Base-by-base conservation (phyloP, 306 rosid species). In the Cucumis hystrix region DNA sequence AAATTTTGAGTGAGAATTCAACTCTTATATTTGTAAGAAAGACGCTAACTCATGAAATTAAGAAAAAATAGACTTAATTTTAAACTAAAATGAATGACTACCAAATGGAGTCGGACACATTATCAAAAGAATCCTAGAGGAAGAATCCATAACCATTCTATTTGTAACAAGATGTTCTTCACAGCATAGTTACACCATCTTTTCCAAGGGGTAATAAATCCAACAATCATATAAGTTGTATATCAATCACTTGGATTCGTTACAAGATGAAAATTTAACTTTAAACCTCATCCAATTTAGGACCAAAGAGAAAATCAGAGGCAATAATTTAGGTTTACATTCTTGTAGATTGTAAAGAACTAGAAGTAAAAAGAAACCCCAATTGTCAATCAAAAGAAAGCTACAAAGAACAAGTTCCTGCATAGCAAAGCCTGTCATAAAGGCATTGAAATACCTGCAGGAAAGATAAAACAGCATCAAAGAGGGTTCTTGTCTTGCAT, bases 371-470 rank as follows among this genome's bases (percentile, higher is more conserved):
- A 30, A 54, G 8, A 72, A 80, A 67, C 67, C 83, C 55, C 14
- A 68, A 72, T 67, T 81, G 79, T 84, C 83, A 72, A 49, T 78
- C 67, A 83, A 56, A 77, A 79, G 82, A 83, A 49, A 66, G 55
- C 82, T 81, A 59, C 45, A 52, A n/a, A 28, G 59, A 80, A 63
- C 80, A 69, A 66, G 64, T 67, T 69, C 64, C 66, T n/a, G 76
- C 60, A 56, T 23, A 52, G 43, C 39, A 59, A 37, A 43, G 65
- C 83, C 83, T 82, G 57, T 91, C 93, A 91, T 91, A 93, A 93
- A 87, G 98, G 98, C 98, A 93, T 89, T 78, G 98, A 93, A 84
- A 91, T 91, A 79, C 98, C 98, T 93, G 97, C 55, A 91, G 76
- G 80, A 80, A 63, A 75, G 45, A 78, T 16, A 80, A 70, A 76